A percentile compares a stretch with the other conserved stretches of the same genome.
Evolutionary conservation across 2,329 filamentous ascomycete species (phyloP).

Genomic region (Penicillium sp.): DNA sequence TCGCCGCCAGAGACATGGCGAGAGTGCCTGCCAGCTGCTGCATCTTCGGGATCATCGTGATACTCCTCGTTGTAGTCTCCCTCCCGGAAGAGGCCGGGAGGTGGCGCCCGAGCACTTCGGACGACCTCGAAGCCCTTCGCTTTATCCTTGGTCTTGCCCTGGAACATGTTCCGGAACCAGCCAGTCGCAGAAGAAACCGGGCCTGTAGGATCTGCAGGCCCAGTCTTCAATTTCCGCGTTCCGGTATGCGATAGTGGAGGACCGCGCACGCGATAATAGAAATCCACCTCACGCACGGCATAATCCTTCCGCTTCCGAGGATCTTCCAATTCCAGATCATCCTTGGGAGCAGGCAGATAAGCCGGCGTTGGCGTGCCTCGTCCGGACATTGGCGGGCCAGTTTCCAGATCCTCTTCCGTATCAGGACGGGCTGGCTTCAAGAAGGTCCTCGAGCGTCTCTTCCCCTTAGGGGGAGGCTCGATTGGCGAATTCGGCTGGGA

Average conservation of each 20-base stretch:
- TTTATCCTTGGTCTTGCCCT: conserved; percentile 87
- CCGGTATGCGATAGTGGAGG: conserved; percentile 79
- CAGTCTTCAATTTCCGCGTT: conserved; percentile 83
- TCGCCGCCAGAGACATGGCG: conserved; percentile 27
- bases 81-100: conserved; percentile 61
- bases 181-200: conserved; percentile 84
- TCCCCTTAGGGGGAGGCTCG: conserved; percentile 34
- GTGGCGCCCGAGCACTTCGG: conserved; percentile 80
- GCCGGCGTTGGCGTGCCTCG: conserved; percentile 53
- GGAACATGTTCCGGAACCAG: conserved; percentile 79
- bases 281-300: conserved; percentile 90
- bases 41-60: conserved; percentile 50
- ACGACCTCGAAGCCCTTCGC: conserved; percentile 97
- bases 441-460: conserved; percentile 43
- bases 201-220: conserved; percentile 89
- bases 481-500: conserved; percentile 52
- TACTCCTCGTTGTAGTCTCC: conserved; percentile 66
- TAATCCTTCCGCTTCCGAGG: conserved; percentile 68
- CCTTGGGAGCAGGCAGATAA: conserved; percentile 52
- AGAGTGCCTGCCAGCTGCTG: conserved; percentile 21
- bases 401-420: conserved; percentile 34
- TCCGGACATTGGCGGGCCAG: conserved; percentile 44
- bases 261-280: conserved; percentile 91
- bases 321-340: conserved; percentile 56
- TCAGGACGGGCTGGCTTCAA: conserved; percentile 37